phyloP scores from a whole-genome alignment of 1,284 basidiomycete genomes.

The Pterulicium gracile region DNA sequence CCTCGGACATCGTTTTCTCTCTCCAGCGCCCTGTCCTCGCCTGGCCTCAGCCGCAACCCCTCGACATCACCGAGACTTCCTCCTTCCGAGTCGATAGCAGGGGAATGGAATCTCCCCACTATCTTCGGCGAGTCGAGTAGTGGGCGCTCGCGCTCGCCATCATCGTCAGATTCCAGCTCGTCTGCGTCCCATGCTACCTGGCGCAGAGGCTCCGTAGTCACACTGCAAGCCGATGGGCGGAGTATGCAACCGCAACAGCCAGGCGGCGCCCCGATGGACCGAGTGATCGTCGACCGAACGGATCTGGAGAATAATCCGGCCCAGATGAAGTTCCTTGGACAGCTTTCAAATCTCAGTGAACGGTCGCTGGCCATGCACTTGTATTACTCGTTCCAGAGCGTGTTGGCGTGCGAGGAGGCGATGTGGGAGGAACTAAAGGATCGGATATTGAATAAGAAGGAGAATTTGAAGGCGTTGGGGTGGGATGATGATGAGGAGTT shows the following conservation, averaged over 20 bases:
- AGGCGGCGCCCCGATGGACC: slow-evolving; percentile 17
- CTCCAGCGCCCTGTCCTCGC: background rate
- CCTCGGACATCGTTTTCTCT: background rate
- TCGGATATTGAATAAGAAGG: slow-evolving; percentile 37
- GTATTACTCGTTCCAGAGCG: slow-evolving; percentile 47
- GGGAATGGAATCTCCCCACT: background rate
- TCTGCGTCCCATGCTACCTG: no score
- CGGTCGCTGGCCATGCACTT: slow-evolving; percentile 63
- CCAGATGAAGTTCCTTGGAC: slow-evolving; percentile 33
- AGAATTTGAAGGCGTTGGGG: slow-evolving; percentile 42
- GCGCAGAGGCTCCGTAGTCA: background rate
- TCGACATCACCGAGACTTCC: background rate
- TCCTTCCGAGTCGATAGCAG: background rate
- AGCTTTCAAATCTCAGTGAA: slow-evolving; percentile 37
- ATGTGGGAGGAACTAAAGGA: slow-evolving; percentile 73
- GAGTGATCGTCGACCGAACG: slow-evolving; percentile 20
- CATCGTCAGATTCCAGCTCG: background rate
- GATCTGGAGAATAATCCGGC: slow-evolving; percentile 25
- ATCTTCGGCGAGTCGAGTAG: background rate
- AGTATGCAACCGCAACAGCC: no score
- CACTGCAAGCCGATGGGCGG: background rate
- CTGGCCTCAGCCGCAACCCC: background rate
- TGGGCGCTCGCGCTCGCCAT: background rate
- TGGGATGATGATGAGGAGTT: slow-evolving; percentile 60
- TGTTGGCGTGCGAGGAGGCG: slow-evolving; percentile 63